Evolutionary conservation across 176 grass and related monocot species (phyloP).

Genomic region (Cenchrus purpureus): DNA sequence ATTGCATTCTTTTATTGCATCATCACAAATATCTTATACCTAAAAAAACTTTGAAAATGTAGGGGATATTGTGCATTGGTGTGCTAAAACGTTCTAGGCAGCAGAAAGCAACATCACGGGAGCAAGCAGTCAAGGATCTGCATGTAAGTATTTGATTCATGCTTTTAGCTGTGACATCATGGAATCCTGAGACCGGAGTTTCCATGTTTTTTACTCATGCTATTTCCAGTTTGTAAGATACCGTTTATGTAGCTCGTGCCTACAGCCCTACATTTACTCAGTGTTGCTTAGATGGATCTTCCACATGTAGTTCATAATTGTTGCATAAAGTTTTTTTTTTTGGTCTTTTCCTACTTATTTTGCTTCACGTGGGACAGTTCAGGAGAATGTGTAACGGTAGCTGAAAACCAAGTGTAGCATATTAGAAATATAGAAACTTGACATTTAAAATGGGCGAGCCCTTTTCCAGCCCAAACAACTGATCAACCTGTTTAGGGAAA

Average conservation of each 20-base stretch:
- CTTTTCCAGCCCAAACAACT: not conserved
- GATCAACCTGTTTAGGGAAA: not conserved
- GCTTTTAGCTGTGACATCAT: not conserved
- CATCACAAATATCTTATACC: not conserved
- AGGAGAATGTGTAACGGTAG: constrained; percentile 1
- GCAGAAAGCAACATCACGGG: constrained; percentile 71
- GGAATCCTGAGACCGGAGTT: constrained; percentile 13
- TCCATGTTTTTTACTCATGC: constrained; percentile 18
- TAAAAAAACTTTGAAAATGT: constrained; percentile 43
- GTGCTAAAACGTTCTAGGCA: constrained; percentile 71
- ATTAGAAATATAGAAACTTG: constrained; percentile 1
- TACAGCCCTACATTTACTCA: not conserved
- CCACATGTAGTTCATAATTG: not conserved
- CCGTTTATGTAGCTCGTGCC: not conserved
- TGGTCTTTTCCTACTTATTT: not conserved
- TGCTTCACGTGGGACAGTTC: not conserved
- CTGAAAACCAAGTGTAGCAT: not conserved
- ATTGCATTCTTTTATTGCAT: constrained; percentile 13
- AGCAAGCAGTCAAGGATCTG: constrained; percentile 84
- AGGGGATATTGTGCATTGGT: constrained; percentile 90
- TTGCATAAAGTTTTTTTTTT: constrained; percentile 1
- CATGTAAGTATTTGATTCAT: constrained; percentile 53
- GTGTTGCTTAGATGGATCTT: constrained; percentile 2
- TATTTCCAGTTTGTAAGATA: not conserved
- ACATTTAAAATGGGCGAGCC: not conserved